Conservation (phyloP, 202 grass and related monocot species). For the Miscanthus sacchariflorus region DNA sequence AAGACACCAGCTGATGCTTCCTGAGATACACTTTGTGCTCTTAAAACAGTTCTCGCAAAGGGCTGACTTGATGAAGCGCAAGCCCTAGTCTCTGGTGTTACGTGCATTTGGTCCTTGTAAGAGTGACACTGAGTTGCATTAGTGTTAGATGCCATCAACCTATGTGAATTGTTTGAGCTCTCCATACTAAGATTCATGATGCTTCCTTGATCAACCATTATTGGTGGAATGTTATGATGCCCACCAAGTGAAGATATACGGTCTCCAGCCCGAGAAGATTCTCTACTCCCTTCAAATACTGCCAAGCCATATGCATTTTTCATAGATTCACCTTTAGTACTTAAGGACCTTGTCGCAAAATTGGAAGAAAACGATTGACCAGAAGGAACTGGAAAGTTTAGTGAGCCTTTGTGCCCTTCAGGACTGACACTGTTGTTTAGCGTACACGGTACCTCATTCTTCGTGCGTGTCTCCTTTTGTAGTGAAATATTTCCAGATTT, state of each 20-base stretch:
- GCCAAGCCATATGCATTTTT: constrained; percentile 30
- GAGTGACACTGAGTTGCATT: constrained; percentile 51
- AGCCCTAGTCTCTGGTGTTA: constrained; percentile 40
- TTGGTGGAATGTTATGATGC: constrained; percentile 42
- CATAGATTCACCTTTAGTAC: constrained; percentile 45
- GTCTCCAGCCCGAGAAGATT: constrained; percentile 40
- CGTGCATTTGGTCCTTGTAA: constrained; percentile 53
- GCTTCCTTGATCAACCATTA: constrained; percentile 33
- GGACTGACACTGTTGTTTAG: constrained; percentile 21
- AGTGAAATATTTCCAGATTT: constrained; percentile 45
- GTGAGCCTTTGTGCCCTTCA: constrained; percentile 37
- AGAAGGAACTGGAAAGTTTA: constrained; percentile 41
- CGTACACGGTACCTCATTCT: constrained; percentile 27
- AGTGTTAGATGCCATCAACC: constrained; percentile 48
- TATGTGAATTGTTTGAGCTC: constrained; percentile 45
- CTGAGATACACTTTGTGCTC: constrained; percentile 19
- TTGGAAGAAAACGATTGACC: constrained; percentile 47
- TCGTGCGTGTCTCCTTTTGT: constrained; percentile 25
- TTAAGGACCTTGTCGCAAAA: constrained; percentile 24
- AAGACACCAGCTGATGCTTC: constrained; percentile 38
- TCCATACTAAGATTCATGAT: constrained; percentile 42
- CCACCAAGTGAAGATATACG: constrained; percentile 37
- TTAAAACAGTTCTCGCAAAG: constrained; percentile 39
- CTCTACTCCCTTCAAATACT: constrained; percentile 39
- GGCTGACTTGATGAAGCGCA: constrained; percentile 27